phyloP scores from a whole-genome alignment of 1,139 yeast species.

The Hansenula anomala region DNA sequence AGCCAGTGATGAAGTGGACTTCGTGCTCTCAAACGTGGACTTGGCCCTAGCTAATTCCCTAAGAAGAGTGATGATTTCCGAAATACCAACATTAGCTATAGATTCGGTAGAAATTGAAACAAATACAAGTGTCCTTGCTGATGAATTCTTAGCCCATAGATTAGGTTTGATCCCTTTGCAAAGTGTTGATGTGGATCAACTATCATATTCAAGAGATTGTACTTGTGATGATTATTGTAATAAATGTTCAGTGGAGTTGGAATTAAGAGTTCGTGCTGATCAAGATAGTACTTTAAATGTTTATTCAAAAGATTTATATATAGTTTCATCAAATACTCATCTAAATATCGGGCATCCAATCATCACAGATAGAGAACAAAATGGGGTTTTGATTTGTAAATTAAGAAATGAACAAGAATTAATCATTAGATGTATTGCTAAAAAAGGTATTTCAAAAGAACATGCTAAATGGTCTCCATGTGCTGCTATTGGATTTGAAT shows the following conservation, averaged over 20 bases:
- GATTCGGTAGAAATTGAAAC: slow-evolving; percentile 93
- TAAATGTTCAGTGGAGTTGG: slow-evolving; percentile 85
- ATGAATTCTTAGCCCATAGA: slow-evolving; percentile 91
- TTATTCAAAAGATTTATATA: slow-evolving; percentile 79
- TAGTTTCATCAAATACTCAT: slow-evolving; percentile 36
- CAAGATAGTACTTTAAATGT: slow-evolving; percentile 86
- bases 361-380: slow-evolving; percentile 66
- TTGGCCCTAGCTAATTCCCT: slow-evolving; percentile 88
- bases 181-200: slow-evolving; percentile 74
- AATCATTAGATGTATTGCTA: slow-evolving; percentile 86
- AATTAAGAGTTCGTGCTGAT: slow-evolving; percentile 83
- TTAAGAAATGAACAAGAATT: slow-evolving; percentile 91
- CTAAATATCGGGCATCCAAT: slow-evolving; percentile 74
- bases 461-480: slow-evolving; percentile 99
- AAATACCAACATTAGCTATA: slow-evolving; percentile 92
- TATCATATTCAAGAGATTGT: slow-evolving; percentile 88
- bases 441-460: slow-evolving; percentile 96
- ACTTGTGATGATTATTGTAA: slow-evolving; percentile 97
- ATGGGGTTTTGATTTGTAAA: slow-evolving; percentile 88
- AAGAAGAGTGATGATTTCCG: slow-evolving; percentile 89
- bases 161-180: slow-evolving; percentile 87
- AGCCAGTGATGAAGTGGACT: slow-evolving; percentile 83
- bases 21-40: slow-evolving; percentile 84
- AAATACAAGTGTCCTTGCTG: slow-evolving; percentile 93
- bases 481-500: slow-evolving; percentile 95